Evolutionary conservation across 148 eudicot genomes (phyloP), one percentile per base, ranked within the genome.

Genomic region (Arbutus unedo): DNA sequence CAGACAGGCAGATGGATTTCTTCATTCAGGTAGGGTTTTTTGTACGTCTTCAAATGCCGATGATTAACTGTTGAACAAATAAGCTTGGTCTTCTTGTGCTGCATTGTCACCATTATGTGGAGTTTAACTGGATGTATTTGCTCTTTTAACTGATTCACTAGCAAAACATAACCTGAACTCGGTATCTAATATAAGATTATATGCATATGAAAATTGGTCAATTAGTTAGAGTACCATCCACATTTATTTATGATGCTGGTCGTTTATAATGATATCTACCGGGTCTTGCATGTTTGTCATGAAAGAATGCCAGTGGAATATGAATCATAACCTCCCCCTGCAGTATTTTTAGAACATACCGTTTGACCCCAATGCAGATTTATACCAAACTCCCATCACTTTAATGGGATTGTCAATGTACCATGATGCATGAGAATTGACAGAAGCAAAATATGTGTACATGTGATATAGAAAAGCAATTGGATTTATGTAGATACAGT

Each of bases 1-100:
- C 84, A 87, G 85, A 94, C 95, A 56, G 88, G 90, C 78, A 90
- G 95, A 89, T 93, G 94, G 93, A 76, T 89, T 54, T 90, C 97
- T n/a, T 66, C 91, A 77, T 96, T 94, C 90, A 96, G 91, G 98
- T 96, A 90, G 57, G 82, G 50, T 41, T 60, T 59, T 53, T 77
- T 43, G 9, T 78, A 78, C 15, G 4, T 43, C 51, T 2, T 45
- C 10, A 62, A 19, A 71, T 56, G 54, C 49, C 19, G 3, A 5
- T 55, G 23, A 66, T 50, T 38, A 11, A 11, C 11, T 44, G 57
- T 60, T 18, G 54, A 67, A 81, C 75, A 31, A 66, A 80, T 80
- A 57, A 62, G 8, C 82, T 80, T 41, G 62, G 16, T 16, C 25
- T 56, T 16, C 49, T 80, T 31, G 8, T 38, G 47, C 56, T 43